Evolutionary conservation across 148 eudicot species (phyloP).

Genomic region (Pharnaceum exiguum): DNA sequence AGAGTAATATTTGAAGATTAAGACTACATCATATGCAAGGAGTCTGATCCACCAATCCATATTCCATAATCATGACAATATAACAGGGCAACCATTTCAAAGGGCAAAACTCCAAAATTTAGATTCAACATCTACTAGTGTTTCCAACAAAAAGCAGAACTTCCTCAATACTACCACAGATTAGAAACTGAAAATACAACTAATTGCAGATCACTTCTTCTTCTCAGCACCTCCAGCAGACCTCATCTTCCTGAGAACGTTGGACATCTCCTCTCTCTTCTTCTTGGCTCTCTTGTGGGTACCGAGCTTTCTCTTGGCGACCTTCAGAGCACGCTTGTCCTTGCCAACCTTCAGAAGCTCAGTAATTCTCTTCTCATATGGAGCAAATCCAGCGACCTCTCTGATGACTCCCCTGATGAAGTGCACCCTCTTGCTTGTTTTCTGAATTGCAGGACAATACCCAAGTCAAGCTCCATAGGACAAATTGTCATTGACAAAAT

Average conservation of each 20-base stretch:
- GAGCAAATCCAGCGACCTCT: conserved; percentile 42
- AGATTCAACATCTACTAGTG: neutral
- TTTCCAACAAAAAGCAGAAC: neutral
- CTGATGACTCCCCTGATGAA: conserved; percentile 35
- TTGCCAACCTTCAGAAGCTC: conserved; percentile 54
- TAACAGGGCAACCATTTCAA: conserved; percentile 1
- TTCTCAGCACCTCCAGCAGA: conserved; percentile 29
- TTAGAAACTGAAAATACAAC: neutral
- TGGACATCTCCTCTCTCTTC: conserved; percentile 63
- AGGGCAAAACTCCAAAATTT: conserved; percentile 1
- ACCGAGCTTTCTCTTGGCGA: conserved; percentile 57
- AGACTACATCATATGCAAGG: too few relatives aligned
- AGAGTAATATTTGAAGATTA: too few relatives aligned
- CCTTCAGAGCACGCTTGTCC: conserved; percentile 52
- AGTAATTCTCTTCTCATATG: conserved; percentile 42
- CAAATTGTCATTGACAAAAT: too few relatives aligned
- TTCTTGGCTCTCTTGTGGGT: conserved; percentile 59
- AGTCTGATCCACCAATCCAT: too few relatives aligned
- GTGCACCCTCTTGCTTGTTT: conserved; percentile 39
- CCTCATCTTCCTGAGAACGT: conserved; percentile 52
- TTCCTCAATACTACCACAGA: conserved; percentile 1
- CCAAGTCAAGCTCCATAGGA: too few relatives aligned
- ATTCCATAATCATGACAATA: neutral
- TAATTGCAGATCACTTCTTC: conserved; percentile 24
- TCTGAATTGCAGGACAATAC: conserved; percentile 21